Base-by-base conservation (phyloP, 129 eudicot species). In the Centella asiatica region DNA sequence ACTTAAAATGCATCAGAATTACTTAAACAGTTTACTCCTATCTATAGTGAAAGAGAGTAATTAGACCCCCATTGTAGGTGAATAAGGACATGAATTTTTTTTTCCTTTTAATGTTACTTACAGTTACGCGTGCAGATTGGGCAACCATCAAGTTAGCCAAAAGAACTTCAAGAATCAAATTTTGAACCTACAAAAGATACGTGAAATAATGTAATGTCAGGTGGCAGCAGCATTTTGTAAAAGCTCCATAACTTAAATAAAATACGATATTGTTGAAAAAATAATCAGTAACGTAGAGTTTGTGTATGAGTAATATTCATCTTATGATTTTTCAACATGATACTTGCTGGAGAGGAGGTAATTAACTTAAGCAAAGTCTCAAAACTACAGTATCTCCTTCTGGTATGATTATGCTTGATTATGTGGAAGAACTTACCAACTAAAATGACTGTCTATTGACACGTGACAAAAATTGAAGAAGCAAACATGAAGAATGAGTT, bases 81-180 rank as follows among this genome's bases (percentile, higher is more conserved):
- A 62, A 26, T 23, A 62, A 29, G 51, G 26, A 6, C 26, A 14
- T 5, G 33, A 57, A 27, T 1, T 5, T 49, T 17, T 29, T 4
- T 49, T n/a, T 13, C 46, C 10, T 31, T 40, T 39, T 31, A 19
- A 34, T 47, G 63, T 36, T 33, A 52, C 87, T 70, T 74, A 93
- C 99, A 8, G 83, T 87, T 58, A 80, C 69, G 19, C 99, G 99
- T 5, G 81, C 76, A 44, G 95, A 84, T 60, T 76, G 86, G 10
- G 85, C 72, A 62, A 81, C 82, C 72, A 49, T 51, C 25, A 93
- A 83, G 67, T 77, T 93, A 13, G 92, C 95, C 78, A 78, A 68
- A 74, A 93, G 90, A 57, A 93, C 99, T 50, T 93, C 95, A 76
- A 87, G 92, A 65, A 80, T 76, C 57, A 87, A 67, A 61, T 87